Percentiles rank a stretch among this genome's conserved stretches.
These are phyloP conservation scores for Mycena leptocephala DNA, from an alignment of 768 basidiomycete species.

Conservation along the genomic window DNA sequence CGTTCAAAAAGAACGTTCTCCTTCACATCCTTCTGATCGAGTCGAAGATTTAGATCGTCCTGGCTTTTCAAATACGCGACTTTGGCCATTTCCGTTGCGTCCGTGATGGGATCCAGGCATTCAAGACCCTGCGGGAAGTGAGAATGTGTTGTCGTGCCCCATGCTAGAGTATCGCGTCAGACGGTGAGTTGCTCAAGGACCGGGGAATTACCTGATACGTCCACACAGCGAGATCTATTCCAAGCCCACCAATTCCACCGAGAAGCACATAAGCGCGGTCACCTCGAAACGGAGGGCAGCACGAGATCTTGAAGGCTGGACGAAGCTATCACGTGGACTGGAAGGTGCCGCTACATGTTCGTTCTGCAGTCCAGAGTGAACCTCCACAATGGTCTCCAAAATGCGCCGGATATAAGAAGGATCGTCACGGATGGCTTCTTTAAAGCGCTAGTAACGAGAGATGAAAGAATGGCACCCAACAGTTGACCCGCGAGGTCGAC, in stretches of 20 bases:
- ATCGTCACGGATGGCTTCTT: neutral
- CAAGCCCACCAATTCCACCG: slow-evolving; percentile 21
- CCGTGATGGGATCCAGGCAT: neutral
- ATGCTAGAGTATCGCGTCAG: too few species aligned
- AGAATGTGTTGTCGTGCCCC: slow-evolving; percentile 9
- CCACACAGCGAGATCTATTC: slow-evolving; percentile 22
- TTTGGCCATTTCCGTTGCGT: neutral
- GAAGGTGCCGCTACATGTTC: neutral
- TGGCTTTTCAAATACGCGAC: neutral
- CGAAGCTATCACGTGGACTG: neutral
- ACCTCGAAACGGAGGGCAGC: neutral
- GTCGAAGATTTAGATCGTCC: neutral
- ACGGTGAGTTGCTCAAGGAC: too few species aligned
- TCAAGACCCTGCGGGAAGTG: neutral
- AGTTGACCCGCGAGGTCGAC: neutral
- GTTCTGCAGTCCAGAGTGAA: neutral
- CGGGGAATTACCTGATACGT: neutral
- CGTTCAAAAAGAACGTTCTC: too few species aligned
- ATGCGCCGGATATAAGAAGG: neutral
- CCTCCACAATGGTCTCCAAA: neutral
- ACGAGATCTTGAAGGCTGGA: neutral
- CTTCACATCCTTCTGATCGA: too few species aligned
- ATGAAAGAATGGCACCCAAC: neutral
- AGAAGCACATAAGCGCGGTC: slow-evolving; percentile 3
- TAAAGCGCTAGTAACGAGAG: neutral